Base-by-base conservation (phyloP, 169 alveolate species). In the Miamiensis avidus region DNA sequence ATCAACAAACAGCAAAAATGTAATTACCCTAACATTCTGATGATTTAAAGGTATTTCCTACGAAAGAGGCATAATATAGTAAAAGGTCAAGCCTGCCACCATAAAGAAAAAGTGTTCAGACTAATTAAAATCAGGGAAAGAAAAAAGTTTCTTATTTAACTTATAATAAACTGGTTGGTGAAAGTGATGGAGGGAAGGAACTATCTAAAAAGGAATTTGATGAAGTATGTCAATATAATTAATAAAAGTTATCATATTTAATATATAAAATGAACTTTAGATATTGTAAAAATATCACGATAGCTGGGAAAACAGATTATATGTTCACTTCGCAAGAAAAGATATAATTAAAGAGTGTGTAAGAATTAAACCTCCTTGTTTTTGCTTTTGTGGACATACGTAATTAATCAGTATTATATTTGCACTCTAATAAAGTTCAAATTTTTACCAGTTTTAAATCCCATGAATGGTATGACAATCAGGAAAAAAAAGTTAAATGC, bases 301-400 rank as follows among this genome's bases (percentile, higher is more conserved):
- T 1, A 33, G 74, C n/a, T 77, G 82, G 82, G 34, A 77, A 29
- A 77, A 77, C 33, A 77, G 82, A 77, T 27, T 77, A 25, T 77
- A 77, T 33, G 82, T 77, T 25, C 82, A 77, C 27, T 77, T 77
- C 33, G 82, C 82, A 77, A 77, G 82, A 77, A 33, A 29, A 31
- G 82, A 77, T 29, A 34, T 77, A 27, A 25, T 33, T 6, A 77
- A 77, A 77, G 82, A 77, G n/a, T 77, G 82, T 77, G 72, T 77
- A 0, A 6, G 82, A 34, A 72, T 77, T 0, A 77, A 77, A 33
- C 82, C 82, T 1, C 82, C 82, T 29, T 77, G 82, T 26, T 30
- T 77, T 0, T 77, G 82, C 72, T 77, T 77, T 77, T 77, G 82
- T 77, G 82, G 82, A 26, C 82, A 77, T 77, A 64, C 69, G 69